phyloP scores from a whole-genome alignment of 768 basidiomycete genomes.

The Tricholoma flavovirens region DNA sequence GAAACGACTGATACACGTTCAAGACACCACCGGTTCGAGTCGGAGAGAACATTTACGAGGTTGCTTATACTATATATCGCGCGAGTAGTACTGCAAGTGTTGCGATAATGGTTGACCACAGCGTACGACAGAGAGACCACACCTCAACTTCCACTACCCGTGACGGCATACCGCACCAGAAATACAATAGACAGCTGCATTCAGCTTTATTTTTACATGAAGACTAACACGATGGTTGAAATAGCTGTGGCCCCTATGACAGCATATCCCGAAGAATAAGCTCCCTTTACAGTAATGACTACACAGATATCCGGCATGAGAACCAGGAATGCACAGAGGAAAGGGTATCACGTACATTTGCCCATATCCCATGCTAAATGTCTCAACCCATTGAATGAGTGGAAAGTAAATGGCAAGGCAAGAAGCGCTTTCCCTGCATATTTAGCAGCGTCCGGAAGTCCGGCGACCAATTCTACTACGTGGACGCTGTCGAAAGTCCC shows the following conservation, averaged over 20 bases:
- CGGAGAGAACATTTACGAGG: no score
- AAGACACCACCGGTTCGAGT: no score
- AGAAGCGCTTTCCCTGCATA: slow-evolving; percentile 70
- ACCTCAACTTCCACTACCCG: no score
- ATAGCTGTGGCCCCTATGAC: slow-evolving; percentile 77
- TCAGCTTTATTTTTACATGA: slow-evolving; percentile 16
- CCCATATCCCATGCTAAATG: slow-evolving; percentile 89
- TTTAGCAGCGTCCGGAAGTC: slow-evolving; percentile 74
- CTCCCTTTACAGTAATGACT: slow-evolving; percentile 81
- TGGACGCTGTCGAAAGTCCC: slow-evolving; percentile 73
- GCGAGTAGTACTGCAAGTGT: no score
- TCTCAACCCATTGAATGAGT: slow-evolving; percentile 83
- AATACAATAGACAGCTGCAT: not conserved
- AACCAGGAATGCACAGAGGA: not conserved
- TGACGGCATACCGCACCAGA: no score
- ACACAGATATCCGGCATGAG: slow-evolving; percentile 5
- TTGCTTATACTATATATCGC: no score
- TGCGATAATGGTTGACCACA: not conserved
- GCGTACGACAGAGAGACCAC: no score
- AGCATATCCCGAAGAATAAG: slow-evolving; percentile 76
- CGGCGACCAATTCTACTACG: slow-evolving; percentile 64
- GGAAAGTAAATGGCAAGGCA: slow-evolving; percentile 87
- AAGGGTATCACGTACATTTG: slow-evolving; percentile 58
- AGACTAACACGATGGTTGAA: slow-evolving; percentile 65
- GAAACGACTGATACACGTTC: no score